Evolutionary conservation across 2,329 filamentous ascomycete genomes (phyloP).

Genomic region (Trichoderma endophyticum): DNA sequence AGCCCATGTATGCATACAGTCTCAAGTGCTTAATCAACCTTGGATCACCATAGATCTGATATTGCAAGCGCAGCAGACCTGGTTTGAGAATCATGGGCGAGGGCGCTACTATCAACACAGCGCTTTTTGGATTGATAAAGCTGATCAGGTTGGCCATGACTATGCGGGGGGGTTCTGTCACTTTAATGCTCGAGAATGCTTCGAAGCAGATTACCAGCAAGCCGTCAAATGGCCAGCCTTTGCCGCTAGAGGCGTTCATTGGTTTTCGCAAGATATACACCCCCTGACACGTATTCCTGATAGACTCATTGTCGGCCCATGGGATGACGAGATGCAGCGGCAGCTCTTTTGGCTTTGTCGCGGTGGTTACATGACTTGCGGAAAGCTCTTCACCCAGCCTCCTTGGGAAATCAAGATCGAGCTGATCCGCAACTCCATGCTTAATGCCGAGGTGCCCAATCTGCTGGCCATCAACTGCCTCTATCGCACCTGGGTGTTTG

Average conservation of each 20-base stretch:
- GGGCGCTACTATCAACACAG: constrained; percentile 36
- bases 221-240: constrained; percentile 27
- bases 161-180: constrained; percentile 27
- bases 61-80: constrained; percentile 46
- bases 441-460: constrained; percentile 30
- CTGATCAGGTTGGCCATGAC: constrained; percentile 20
- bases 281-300: constrained; percentile 39
- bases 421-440: constrained; percentile 36
- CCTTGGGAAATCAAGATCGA: constrained; percentile 43
- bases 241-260: constrained; percentile 19
- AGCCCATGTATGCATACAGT: constrained; percentile 30
- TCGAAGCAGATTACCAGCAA: constrained; percentile 37
- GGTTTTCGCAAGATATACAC: constrained; percentile 38
- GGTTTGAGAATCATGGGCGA: constrained; percentile 40
- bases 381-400: constrained; percentile 25
- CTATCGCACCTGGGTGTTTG: constrained; percentile 28
- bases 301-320: constrained; percentile 41
- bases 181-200: constrained; percentile 36
- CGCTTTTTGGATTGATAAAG: constrained; percentile 21
- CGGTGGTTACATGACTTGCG: constrained; percentile 34
- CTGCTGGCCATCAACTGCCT: constrained; percentile 33
- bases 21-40: constrained; percentile 40
- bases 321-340: constrained; percentile 37
- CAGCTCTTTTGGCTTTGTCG: constrained; percentile 47
- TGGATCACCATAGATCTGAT: constrained; percentile 47